These are phyloP conservation scores for Aspergillus terreus DNA, from an alignment of 2,329 filamentous ascomycete species.

Conservation along the genomic window DNA sequence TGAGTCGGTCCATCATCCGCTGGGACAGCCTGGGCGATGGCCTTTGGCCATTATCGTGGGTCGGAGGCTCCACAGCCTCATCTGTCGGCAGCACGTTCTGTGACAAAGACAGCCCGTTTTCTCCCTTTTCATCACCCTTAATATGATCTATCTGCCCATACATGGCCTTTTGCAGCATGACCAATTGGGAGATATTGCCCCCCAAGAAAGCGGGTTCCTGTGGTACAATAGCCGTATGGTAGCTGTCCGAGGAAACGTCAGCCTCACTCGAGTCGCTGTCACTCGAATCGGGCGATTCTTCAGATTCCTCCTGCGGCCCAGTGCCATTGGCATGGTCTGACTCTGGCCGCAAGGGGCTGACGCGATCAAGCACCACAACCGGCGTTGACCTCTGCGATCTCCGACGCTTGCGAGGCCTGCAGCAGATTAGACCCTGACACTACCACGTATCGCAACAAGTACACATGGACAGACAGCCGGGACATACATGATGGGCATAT, in stretches of 20 bases:
- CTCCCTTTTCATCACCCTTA: constrained; percentile 7
- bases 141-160: constrained; percentile 4
- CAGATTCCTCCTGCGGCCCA: too few species aligned
- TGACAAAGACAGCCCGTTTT: not conserved
- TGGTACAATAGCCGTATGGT: constrained; percentile 3
- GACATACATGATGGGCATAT: not conserved
- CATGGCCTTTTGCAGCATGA: constrained; percentile 5
- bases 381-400: too few species aligned
- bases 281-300: not conserved
- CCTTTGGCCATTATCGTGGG: not conserved
- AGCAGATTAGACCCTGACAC: too few species aligned
- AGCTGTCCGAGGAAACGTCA: constrained; percentile 6
- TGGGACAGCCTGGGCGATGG: constrained; percentile 10
- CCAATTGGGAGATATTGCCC: not conserved
- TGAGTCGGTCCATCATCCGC: constrained; percentile 13
- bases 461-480: not conserved
- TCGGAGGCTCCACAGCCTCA: not conserved
- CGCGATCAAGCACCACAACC: too few species aligned
- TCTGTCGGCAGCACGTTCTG: not conserved
- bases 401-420: too few species aligned
- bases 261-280: not conserved
- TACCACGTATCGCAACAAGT: too few species aligned
- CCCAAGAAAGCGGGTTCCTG: not conserved
- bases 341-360: too few species aligned
- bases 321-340: too few species aligned